Conservation (phyloP, 1,284 basidiomycete species). For the Termitomyces sp. region DNA sequence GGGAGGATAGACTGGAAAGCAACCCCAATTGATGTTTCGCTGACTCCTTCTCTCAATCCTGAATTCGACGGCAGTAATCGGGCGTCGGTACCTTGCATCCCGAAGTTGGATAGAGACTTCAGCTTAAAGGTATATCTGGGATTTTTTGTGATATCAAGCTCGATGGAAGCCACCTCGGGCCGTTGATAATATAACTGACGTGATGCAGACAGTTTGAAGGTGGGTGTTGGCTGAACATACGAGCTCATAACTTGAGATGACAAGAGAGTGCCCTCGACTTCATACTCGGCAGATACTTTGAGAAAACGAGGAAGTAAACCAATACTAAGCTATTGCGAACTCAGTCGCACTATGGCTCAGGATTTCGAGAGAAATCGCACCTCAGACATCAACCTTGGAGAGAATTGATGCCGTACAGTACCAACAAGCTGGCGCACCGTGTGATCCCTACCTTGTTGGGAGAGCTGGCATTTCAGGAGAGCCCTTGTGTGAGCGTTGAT, state of each 20-base stretch:
- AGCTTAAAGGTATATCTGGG: constrained; percentile 31
- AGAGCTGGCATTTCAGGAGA: constrained; percentile 29
- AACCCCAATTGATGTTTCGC: constrained; percentile 29
- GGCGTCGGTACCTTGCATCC: constrained; percentile 6
- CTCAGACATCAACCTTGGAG: constrained; percentile 47
- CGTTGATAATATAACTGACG: constrained; percentile 31
- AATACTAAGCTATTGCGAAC: constrained; percentile 24
- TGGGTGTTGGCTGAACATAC: constrained; percentile 16
- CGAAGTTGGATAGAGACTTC: constrained; percentile 27
- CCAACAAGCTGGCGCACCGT: constrained; percentile 39
- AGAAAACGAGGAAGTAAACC: constrained; percentile 28
- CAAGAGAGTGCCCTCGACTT: constrained; percentile 28
- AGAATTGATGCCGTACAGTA: constrained; percentile 61
- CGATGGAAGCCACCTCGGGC: constrained; percentile 29
- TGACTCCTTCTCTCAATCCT: constrained; percentile 28
- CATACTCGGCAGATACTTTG: constrained; percentile 27
- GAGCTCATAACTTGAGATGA: constrained; percentile 23
- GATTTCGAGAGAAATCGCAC: constrained; percentile 26
- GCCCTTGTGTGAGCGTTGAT: constrained; percentile 36
- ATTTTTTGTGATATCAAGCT: constrained; percentile 24
- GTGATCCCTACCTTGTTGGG: constrained; percentile 21
- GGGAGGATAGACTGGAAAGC: constrained; percentile 29
- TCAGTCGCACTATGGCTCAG: not conserved
- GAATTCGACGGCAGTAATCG: constrained; percentile 29
- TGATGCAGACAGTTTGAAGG: constrained; percentile 26